Base-by-base conservation (phyloP, 2,329 filamentous ascomycete species). In the Fusarium mangiferae region DNA sequence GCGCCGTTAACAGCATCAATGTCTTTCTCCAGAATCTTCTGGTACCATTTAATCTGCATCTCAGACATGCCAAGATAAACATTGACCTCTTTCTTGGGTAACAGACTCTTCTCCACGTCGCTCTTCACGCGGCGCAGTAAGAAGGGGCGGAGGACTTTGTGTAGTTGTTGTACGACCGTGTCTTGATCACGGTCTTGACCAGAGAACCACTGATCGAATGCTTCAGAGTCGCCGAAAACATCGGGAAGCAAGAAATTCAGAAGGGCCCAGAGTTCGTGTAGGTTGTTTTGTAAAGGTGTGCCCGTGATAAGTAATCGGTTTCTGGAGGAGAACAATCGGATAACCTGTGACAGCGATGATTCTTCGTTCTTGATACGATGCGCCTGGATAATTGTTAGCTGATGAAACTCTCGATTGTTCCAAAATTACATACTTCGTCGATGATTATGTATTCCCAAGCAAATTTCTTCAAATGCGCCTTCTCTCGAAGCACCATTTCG, bases 381-480 rank as follows among this genome's bases (percentile, higher is more conserved):
- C 5, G 96, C 90, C 84, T 83, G 24, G 15, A 46, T 22, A 12
- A 44, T 41, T 9, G 64, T 80, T 55, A 80, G 75, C 35, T 33
- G 46, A 39, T 42, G n/a, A 35, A 30, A 24, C 22, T 26, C n/a
- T 22, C 26, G 41, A 15, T n/a, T 8, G n/a, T 30, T 17, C 17
- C 4, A 41, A 11, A 48, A n/a, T 10, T 48, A 46, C 76, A 45
- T 75, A 83, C 82, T 77, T 99, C 96, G 79, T 99, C 96, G 74
- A 99, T 98, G 77, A 99, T 98, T 83, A 99, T 99, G 83, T 99
- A 99, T 82, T 99, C 96, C 96, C 96, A 99, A 1, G 96, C 95
- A 82, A 99, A 97, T 83, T 98, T 98, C 85, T 96, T 98, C 75
- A 99, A 84, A 77, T 98, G 94, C 3, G 93, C 88, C 85, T 99